These are phyloP conservation scores for Breynia disticha DNA, from an alignment of 441 rosid species.

Conservation along the genomic window DNA sequence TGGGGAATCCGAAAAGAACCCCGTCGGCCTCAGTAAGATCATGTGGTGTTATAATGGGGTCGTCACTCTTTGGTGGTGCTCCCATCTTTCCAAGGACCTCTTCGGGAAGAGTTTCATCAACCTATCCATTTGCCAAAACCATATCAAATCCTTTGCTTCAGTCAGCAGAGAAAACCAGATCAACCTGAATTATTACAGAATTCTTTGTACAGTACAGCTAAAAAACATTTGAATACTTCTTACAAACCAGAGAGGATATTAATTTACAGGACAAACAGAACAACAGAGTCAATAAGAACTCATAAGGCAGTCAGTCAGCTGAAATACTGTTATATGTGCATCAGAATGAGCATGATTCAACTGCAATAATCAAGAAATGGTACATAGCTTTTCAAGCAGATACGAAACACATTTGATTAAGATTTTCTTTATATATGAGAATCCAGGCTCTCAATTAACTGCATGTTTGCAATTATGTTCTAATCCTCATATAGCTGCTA, in stretches of 20 bases:
- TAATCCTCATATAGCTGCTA: too few species aligned
- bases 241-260: not conserved
- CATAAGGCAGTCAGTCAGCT: too few species aligned
- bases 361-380: too few species aligned
- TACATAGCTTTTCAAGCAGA: too few species aligned
- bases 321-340: too few species aligned
- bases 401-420: not conserved
- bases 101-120: conserved; percentile 75
- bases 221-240: not conserved
- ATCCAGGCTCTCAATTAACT: not conserved
- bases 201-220: not conserved
- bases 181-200: not conserved
- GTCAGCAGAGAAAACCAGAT: conserved; percentile 5
- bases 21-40: conserved; percentile 86
- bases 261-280: too few species aligned
- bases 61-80: conserved; percentile 83
- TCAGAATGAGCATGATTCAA: too few species aligned
- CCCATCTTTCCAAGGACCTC: conserved; percentile 77
- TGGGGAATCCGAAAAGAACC: conserved; percentile 82
- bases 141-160: not conserved
- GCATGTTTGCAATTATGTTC: not conserved
- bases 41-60: conserved; percentile 53
- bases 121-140: conserved; percentile 34
- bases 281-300: too few species aligned
- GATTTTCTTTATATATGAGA: not conserved